Conservation (phyloP, 2,329 filamentous ascomycete species). For the Daldinia sp. region DNA sequence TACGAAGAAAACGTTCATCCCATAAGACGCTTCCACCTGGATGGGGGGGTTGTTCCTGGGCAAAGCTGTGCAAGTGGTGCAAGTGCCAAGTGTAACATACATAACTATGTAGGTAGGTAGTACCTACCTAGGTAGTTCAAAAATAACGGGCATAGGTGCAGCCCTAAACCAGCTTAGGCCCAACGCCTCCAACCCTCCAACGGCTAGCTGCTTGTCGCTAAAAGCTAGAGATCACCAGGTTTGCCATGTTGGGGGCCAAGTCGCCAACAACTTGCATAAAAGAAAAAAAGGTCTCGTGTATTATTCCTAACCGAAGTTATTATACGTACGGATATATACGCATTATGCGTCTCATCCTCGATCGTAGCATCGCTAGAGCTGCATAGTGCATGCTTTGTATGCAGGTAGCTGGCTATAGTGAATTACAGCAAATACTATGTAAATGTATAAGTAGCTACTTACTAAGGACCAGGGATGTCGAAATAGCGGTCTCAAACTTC, state of each 20-base stretch:
- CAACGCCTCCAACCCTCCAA: slow-evolving; percentile 22
- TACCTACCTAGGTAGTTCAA: background rate
- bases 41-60: slow-evolving; percentile 27
- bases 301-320: slow-evolving; percentile 16
- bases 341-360: slow-evolving; percentile 30
- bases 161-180: slow-evolving; percentile 12
- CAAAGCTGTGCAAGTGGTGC: background rate
- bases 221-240: background rate
- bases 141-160: background rate
- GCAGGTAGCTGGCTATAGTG: background rate
- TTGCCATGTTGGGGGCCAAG: slow-evolving; percentile 25
- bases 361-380: background rate
- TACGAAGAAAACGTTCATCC: slow-evolving; percentile 11
- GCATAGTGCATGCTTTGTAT: background rate
- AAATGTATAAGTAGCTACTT: slow-evolving; percentile 4
- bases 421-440: slow-evolving; percentile 7
- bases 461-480: slow-evolving; percentile 1
- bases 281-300: slow-evolving; percentile 27
- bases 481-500: slow-evolving; percentile 32
- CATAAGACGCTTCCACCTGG: slow-evolving; percentile 21
- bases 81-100: background rate
- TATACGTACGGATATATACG: slow-evolving; percentile 8
- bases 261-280: slow-evolving; percentile 11
- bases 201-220: slow-evolving; percentile 27
- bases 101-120: no score